These are phyloP conservation scores for Hanseniaspora lachancei DNA, from an alignment of 805 yeast species.

Conservation along the genomic window DNA sequence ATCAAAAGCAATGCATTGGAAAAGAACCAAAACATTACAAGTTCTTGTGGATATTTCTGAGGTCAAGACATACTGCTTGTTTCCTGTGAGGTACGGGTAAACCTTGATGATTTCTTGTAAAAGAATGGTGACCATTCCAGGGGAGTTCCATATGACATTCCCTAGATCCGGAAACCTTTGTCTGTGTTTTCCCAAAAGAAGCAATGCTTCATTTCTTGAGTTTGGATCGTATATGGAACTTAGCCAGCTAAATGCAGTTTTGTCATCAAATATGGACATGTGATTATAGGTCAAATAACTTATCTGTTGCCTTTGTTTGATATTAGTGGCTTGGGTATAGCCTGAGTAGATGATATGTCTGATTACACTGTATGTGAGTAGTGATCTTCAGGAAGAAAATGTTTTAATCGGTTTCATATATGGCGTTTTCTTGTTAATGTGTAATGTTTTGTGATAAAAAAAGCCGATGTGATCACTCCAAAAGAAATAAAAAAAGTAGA, in stretches of 20 bases:
- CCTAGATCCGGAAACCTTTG: conserved; percentile 93
- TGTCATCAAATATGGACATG: conserved; percentile 45
- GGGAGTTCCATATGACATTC: conserved; percentile 83
- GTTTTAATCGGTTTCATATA: conserved; percentile 1
- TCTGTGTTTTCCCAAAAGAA: conserved; percentile 85
- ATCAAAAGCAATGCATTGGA: conserved; percentile 95
- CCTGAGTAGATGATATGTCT: too few relatives aligned
- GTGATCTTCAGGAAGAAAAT: background rate
- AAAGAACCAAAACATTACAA: conserved; percentile 84
- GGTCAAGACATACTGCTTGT: conserved; percentile 60
- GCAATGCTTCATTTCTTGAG: conserved; percentile 79
- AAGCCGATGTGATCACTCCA: too few relatives aligned
- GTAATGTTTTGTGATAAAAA: conserved; percentile 5
- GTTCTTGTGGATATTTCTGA: conserved; percentile 85
- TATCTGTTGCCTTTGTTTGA: too few relatives aligned
- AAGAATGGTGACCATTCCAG: conserved; percentile 88
- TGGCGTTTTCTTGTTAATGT: conserved; percentile 13
- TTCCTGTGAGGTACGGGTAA: conserved; percentile 52
- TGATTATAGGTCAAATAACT: background rate
- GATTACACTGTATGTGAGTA: too few relatives aligned
- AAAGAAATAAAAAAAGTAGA: too few relatives aligned
- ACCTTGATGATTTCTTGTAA: conserved; percentile 82
- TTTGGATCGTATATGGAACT: conserved; percentile 81
- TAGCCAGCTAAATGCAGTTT: conserved; percentile 80
- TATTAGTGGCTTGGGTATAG: too few relatives aligned